Conservation (phyloP, 148 eudicot species). For the Tetragonia tetragonoides region DNA sequence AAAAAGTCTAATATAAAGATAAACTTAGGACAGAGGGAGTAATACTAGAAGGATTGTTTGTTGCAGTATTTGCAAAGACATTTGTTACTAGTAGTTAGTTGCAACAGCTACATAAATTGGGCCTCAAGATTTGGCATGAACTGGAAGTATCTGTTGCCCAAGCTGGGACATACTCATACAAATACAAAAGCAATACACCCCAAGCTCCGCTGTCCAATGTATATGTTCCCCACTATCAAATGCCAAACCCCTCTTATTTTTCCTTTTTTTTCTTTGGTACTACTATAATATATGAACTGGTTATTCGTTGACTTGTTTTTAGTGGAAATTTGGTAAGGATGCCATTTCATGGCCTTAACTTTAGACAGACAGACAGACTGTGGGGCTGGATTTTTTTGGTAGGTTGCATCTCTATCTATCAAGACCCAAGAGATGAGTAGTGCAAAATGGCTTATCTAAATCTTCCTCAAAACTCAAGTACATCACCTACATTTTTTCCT, state of each 20-base stretch:
- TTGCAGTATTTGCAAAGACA: background rate
- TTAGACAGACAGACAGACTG: constrained; percentile 7
- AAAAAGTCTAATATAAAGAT: background rate
- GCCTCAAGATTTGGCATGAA: constrained; percentile 11
- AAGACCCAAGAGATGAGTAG: background rate
- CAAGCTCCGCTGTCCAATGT: constrained; percentile 18
- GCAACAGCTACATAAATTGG: background rate
- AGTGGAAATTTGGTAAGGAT: background rate
- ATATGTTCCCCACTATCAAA: constrained; percentile 16
- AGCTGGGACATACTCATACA: background rate
- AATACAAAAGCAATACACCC: background rate
- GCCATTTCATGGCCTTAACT: constrained; percentile 17
- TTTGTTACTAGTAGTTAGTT: background rate
- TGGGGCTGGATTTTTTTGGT: constrained; percentile 15
- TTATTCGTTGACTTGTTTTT: background rate
- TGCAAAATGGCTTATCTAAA: constrained; percentile 13
- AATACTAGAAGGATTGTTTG: background rate
- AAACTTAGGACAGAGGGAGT: background rate
- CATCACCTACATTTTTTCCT: background rate
- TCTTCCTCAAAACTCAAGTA: background rate
- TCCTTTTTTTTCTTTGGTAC: too few species aligned
- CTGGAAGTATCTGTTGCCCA: constrained; percentile 7
- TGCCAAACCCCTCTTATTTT: background rate
- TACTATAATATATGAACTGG: background rate
- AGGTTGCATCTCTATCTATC: background rate